Evolutionary conservation across 2,329 filamentous ascomycete species (phyloP).

Genomic region (Stemphylium vesicarium): DNA sequence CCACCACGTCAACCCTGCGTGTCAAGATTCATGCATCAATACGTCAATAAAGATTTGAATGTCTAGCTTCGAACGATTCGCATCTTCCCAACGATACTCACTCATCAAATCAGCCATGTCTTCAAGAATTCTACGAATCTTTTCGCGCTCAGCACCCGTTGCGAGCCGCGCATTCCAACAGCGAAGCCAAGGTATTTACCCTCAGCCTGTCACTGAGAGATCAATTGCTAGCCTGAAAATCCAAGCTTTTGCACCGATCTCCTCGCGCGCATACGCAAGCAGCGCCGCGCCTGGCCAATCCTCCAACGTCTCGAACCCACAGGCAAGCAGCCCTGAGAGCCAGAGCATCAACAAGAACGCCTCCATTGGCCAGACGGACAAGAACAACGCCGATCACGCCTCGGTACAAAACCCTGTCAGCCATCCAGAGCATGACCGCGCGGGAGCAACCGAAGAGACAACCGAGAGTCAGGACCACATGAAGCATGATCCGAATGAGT

Average conservation of each 20-base stretch:
- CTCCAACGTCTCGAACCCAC: constrained; percentile 20
- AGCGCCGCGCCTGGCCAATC: constrained; percentile 14
- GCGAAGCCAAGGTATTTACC: constrained; percentile 6
- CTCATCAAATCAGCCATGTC: constrained; percentile 1
- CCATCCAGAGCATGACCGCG: constrained; percentile 12
- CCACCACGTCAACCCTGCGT: constrained; percentile 1
- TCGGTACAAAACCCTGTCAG: constrained; percentile 20
- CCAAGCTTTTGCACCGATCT: constrained; percentile 2
- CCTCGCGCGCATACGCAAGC: constrained; percentile 12
- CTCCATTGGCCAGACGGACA: constrained; percentile 8
- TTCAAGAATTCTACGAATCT: constrained; percentile 4
- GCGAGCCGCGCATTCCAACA: constrained; percentile 3
- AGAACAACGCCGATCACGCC: constrained; percentile 12
- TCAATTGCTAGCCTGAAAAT: neutral
- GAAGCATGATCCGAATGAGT: constrained; percentile 25
- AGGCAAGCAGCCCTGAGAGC: constrained; percentile 18
- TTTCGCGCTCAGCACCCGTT: constrained; percentile 9
- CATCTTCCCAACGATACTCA: neutral
- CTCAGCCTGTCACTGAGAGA: neutral
- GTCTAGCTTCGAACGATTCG: neutral
- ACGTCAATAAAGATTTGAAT: neutral
- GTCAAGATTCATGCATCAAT: neutral
- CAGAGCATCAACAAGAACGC: constrained; percentile 20
- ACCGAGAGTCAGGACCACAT: constrained; percentile 27
- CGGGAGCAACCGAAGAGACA: constrained; percentile 18